A percentile compares a stretch with the other conserved stretches of the same genome.
Evolutionary conservation across 495 filamentous ascomycete genomes (phyloP).

Genomic region (Penicillium canescens): DNA sequence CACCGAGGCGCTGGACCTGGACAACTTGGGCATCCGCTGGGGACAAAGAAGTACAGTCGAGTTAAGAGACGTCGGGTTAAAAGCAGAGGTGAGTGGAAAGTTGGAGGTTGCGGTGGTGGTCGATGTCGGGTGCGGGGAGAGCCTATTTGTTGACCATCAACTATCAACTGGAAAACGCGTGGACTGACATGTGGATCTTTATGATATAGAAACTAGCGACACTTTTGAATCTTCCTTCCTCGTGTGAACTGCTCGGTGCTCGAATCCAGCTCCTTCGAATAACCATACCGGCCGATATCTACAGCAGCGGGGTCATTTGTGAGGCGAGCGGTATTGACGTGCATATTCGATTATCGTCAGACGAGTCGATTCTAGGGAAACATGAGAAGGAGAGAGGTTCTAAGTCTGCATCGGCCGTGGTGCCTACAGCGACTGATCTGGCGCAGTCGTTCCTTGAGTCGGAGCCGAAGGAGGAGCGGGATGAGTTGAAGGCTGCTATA

Average conservation of each 20-base stretch:
- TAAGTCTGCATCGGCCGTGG: not conserved
- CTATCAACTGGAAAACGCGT: not conserved
- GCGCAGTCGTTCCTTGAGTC: slow-evolving; percentile 85
- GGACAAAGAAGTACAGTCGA: slow-evolving; percentile 78
- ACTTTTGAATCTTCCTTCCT: slow-evolving; percentile 68
- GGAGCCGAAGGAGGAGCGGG: slow-evolving; percentile 73
- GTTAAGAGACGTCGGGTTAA: slow-evolving; percentile 76
- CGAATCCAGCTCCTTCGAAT: slow-evolving; percentile 68
- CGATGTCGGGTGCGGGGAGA: not conserved
- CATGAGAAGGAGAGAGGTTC: slow-evolving; percentile 9
- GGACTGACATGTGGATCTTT: slow-evolving; percentile 12
- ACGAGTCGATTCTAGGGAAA: slow-evolving; percentile 20
- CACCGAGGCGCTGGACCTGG: slow-evolving; percentile 73
- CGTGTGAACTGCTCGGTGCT: slow-evolving; percentile 68
- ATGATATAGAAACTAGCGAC: slow-evolving; percentile 67
- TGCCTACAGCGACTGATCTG: slow-evolving; percentile 80
- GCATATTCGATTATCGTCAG: slow-evolving; percentile 47
- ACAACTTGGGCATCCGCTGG: slow-evolving; percentile 74
- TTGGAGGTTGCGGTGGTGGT: no score
- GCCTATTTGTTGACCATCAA: not conserved
- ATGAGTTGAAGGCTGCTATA: slow-evolving; percentile 75
- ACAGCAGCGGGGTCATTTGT: slow-evolving; percentile 72
- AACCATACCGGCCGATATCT: slow-evolving; percentile 79
- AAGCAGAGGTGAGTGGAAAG: slow-evolving; percentile 59
- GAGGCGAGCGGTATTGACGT: slow-evolving; percentile 78